Base-by-base conservation (phyloP, 345 rosid genomes). In the Excoecaria cochinchinensis region DNA sequence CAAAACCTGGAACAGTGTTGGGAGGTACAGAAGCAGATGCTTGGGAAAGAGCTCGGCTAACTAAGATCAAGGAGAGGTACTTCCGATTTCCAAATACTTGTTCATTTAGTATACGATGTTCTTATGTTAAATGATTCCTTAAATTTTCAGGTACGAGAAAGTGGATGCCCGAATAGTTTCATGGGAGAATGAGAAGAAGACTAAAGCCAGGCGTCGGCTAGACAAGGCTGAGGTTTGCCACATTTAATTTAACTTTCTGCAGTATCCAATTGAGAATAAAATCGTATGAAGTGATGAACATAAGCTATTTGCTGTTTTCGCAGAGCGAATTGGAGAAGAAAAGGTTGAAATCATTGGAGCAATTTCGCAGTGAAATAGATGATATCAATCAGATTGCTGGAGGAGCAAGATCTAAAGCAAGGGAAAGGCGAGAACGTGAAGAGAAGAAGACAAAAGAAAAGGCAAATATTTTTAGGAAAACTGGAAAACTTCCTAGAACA, bases 161-260 rank as follows among this genome's bases (percentile, higher is more conserved):
- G 19, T 83, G 71, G 80, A 74, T 3, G 78, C 80, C 36, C 82
- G 86, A 71, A 92, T 90, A 63, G n/a, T 57, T 62, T 58, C 77
- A 53, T 91, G 95, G 95, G 97, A 90, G 83, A 79, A 80, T 46
- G 77, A 83, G 72, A 92, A 85, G 81, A 91, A 69, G 81, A 69
- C 69, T 67, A 88, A 86, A 75, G 89, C 97, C 67, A 89, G 58
- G 77, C 73, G 74, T 65, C 85, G 76, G 73, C 78, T 87, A 71
- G 82, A 84, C 12, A 84, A 60, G 82, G 73, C 77, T 68, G 94
- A 92, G 97, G 98, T 94, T 78, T 81, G 70, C 47, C 58, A 56
- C 58, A 24, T 74, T 68, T 13, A 5, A 24, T 71, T 68, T 16
- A 5, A 17, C n/a, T 25, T 58, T 15, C 10, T 6, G 13, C 4